phyloP scores from a whole-genome alignment of 176 grass and related monocot genomes.

The Triticum urartu region DNA sequence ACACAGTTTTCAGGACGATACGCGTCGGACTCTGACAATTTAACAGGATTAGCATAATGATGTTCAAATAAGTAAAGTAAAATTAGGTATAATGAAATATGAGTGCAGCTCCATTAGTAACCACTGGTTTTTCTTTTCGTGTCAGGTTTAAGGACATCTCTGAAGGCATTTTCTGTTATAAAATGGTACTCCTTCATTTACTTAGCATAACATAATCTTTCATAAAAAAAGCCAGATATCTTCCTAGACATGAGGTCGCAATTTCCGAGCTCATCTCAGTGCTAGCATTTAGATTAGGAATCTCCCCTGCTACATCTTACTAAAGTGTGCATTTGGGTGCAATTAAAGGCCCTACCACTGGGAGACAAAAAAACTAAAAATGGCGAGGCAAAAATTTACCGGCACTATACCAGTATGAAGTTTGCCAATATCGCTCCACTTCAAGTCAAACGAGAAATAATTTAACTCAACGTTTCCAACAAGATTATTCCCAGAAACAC shows the following conservation, averaged over 20 bases:
- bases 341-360: not conserved
- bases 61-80: conserved; percentile 5
- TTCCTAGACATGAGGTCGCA: not conserved
- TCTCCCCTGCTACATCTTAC: not conserved
- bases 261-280: not conserved
- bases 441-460: conserved; percentile 74
- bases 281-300: not conserved
- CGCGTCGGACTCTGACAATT: conserved; percentile 46
- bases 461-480: conserved; percentile 60
- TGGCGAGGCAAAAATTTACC: conserved; percentile 37
- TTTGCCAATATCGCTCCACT: conserved; percentile 91
- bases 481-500: conserved; percentile 76
- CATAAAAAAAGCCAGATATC: not conserved
- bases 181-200: not conserved
- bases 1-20: conserved; percentile 62
- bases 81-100: not conserved
- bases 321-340: not conserved
- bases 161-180: conserved; percentile 1
- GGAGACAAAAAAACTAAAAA: not conserved
- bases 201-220: not conserved
- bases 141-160: not conserved
- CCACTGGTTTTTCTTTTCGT: not conserved
- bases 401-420: conserved; percentile 69
- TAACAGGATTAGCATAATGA: conserved; percentile 16
- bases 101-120: not conserved